Base-by-base conservation (phyloP, 1,284 basidiomycete species). In the Austroboletus novae-zelandiae region DNA sequence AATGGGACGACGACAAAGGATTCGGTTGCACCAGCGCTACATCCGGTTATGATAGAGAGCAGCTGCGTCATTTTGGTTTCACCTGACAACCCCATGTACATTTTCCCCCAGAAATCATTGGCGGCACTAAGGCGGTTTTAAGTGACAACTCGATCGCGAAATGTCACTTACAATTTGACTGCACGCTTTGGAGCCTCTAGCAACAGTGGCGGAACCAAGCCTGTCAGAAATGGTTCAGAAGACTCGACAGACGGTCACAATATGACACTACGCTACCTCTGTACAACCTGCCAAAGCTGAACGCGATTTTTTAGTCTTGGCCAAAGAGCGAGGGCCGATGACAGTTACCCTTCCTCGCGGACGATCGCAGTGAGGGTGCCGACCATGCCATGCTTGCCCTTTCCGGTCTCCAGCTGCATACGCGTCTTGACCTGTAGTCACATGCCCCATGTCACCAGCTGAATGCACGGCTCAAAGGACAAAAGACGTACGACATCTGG, bases 121-220 rank as follows among this genome's bases (percentile, higher is more conserved):
- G 90, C 78, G 9, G 89, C 89, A 57, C 89, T 90, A 34, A 47
- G 58, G 29, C 30, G 10, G 15, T 20, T 45, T 31, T 50, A 40
- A 23, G 23, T 40, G 9, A 14, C 13, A 3, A 2, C 8, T 5
- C n/a, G 9, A 44, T 18, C 23, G 45, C 6, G 15, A 23, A 43
- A 45, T 30, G 29, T 5, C 11, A 72, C 83, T 52, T 56, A 90
- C 91, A 94, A 99, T 80, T 99, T 99, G 54, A 95, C 89, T 17
- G 96, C 96, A 73, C 96, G 85, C 75, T 99, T 99, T 5, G 96
- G 97, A 20, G 97, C 97, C 72, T 99, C 96, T 49, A 99, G 76
- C 66, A 98, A 82, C 25, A 99, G 73, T 18, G 97, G 97, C 8
- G 97, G 93, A 18, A 94, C 84, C 52, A 99, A 84, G 57, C 96